Base-by-base conservation (phyloP, 192 early-diverging fungal species). In the Diversispora eburnea region DNA sequence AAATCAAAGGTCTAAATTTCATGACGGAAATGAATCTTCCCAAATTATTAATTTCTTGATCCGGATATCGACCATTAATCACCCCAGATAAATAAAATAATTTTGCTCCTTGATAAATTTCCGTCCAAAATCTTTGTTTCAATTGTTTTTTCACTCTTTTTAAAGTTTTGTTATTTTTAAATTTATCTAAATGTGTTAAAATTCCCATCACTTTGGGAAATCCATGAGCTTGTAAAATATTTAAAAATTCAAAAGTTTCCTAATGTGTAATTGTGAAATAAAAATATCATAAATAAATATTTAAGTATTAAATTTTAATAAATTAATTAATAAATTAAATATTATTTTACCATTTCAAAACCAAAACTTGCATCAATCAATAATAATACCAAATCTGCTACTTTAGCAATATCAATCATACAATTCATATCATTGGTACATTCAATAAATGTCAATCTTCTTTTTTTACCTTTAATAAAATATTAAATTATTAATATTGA, bases 71-170 rank as follows among this genome's bases (percentile, higher is more conserved):
- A 46, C 94, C 95, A 75, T 98, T 95, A 80, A 97, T 93, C 22
- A 98, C 84, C 33, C 98, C 96, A 4, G 94, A 94, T n/a, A 99
- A 83, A 75, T 98, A 98, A 74, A 99, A 99, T 15, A 99, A 83
- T 82, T 99, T 99, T 66, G 98, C 98, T 20, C 98, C 98, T 74
- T 99, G 92, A 79, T 99, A 97, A 68, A 98, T 98, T 77, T 99
- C 98, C n/a, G 98, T 97, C 98, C 98, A 99, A 85, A 99, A 99
- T 76, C 98, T 91, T 54, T 97, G 95, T 88, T 99, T 99, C 67
- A 99, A 84, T 72, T 85, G 80, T 84, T 97, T 98, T 80, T 98
- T 98, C 3, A 89, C 93, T 48, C 88, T 88, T 70, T 90, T 89
- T 68, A 97, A 86, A 17, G 89, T 79, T 83, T 98, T 98, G 81